Conservation (phyloP, 2,329 filamentous ascomycete species). For the Fonsecaea pedrosoi region DNA sequence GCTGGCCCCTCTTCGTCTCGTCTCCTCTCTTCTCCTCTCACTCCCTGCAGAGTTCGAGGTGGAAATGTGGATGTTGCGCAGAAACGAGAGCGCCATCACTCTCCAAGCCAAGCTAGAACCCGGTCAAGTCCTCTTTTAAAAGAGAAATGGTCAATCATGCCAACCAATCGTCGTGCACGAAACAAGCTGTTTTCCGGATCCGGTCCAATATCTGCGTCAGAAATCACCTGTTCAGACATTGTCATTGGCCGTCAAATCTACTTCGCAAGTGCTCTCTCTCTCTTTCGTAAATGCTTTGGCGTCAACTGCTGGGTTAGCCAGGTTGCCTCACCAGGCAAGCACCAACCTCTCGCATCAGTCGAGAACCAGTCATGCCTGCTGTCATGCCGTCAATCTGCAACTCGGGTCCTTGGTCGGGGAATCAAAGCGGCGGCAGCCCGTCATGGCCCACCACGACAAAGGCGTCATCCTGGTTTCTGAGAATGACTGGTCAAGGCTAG, state of each 20-base stretch:
- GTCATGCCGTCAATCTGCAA: not conserved
- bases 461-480: not conserved
- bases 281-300: slow-evolving; percentile 6
- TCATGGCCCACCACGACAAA: not conserved
- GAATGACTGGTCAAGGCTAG: not conserved
- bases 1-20: too few relatives aligned
- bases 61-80: not conserved
- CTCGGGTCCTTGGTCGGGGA: not conserved
- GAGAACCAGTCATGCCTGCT: not conserved
- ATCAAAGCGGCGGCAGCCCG: not conserved
- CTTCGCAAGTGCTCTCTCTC: not conserved
- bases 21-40: too few relatives aligned
- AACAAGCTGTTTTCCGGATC: not conserved
- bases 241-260: slow-evolving; percentile 6
- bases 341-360: not conserved
- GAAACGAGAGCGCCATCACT: not conserved
- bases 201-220: slow-evolving; percentile 13
- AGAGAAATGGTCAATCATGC: not conserved
- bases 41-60: not conserved
- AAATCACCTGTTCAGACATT: not conserved
- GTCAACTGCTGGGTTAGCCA: not conserved
- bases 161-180: not conserved
- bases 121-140: not conserved
- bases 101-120: not conserved
- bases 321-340: not conserved